Conservation (phyloP, 2,329 filamentous ascomycete genomes). For the Scorias spongiosa region DNA sequence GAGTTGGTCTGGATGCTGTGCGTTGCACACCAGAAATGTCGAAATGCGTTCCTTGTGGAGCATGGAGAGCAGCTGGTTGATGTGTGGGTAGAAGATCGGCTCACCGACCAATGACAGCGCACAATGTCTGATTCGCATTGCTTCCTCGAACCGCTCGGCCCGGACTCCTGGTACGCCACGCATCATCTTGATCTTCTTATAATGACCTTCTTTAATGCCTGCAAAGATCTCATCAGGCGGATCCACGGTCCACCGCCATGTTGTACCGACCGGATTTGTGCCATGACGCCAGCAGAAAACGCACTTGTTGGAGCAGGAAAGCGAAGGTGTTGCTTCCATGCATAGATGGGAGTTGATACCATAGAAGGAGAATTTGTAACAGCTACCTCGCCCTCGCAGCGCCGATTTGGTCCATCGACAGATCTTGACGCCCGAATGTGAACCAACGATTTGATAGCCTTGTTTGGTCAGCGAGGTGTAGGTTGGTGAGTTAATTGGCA, state of each 20-base stretch:
- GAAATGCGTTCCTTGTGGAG: constrained; percentile 78
- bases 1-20: constrained; percentile 86
- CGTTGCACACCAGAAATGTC: constrained; percentile 92
- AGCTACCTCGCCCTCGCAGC: constrained; percentile 79
- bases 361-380: constrained; percentile 97
- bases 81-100: constrained; percentile 97
- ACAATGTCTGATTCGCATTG: constrained; percentile 85
- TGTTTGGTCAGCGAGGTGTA: constrained; percentile 85
- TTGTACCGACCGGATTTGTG: constrained; percentile 91
- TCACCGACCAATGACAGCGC: constrained; percentile 86
- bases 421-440: constrained; percentile 92
- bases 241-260: constrained; percentile 92
- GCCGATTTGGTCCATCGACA: constrained; percentile 98
- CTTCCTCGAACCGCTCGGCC: constrained; percentile 81
- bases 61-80: constrained; percentile 78
- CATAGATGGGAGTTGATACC: constrained; percentile 92
- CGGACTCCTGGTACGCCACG: constrained; percentile 84
- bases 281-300: constrained; percentile 98
- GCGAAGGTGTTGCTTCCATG: constrained; percentile 93
- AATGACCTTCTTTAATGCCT: constrained; percentile 81
- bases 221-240: constrained; percentile 78
- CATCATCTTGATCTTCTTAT: constrained; percentile 96
- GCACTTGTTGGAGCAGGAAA: constrained; percentile 96
- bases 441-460: constrained; percentile 88
- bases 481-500: constrained; percentile 77